Conservation (phyloP, 352 stramenopile genomes). For the Phytopythium aichiense region DNA sequence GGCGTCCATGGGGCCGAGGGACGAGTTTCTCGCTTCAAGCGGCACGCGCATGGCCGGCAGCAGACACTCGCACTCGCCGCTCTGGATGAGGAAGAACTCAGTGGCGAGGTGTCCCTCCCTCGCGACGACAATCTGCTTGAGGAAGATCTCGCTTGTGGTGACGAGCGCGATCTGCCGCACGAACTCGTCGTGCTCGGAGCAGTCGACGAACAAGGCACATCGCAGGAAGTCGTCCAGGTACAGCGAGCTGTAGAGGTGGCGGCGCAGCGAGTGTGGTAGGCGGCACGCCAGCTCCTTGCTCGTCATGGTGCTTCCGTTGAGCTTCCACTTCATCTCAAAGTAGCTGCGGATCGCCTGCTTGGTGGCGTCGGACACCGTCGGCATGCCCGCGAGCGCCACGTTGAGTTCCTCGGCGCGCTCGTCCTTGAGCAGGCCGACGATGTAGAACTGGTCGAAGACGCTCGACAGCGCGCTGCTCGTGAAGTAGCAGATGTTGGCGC, state of each 20-base stretch:
- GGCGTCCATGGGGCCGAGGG: background rate
- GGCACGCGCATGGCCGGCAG: slow-evolving; percentile 14
- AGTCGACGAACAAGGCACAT: slow-evolving; percentile 27
- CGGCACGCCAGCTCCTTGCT: slow-evolving; percentile 47
- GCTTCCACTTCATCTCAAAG: slow-evolving; percentile 70
- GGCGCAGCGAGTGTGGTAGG: slow-evolving; percentile 43
- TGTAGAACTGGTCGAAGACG: slow-evolving; percentile 46
- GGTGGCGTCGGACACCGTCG: slow-evolving; percentile 35
- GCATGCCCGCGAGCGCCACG: slow-evolving; percentile 40
- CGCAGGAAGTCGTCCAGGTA: slow-evolving; percentile 30
- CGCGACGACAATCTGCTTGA: slow-evolving; percentile 50
- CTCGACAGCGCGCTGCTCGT: slow-evolving; percentile 56
- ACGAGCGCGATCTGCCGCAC: slow-evolving; percentile 29
- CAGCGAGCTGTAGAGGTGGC: slow-evolving; percentile 23
- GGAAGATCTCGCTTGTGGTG: slow-evolving; percentile 51
- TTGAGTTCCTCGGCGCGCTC: slow-evolving; percentile 66
- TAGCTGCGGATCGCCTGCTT: slow-evolving; percentile 55
- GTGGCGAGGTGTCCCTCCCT: slow-evolving; percentile 45
- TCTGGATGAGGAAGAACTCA: slow-evolving; percentile 64
- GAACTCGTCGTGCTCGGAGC: slow-evolving; percentile 13
- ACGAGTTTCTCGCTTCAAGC: background rate
- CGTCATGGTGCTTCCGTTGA: slow-evolving; percentile 53
- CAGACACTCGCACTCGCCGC: slow-evolving; percentile 48
- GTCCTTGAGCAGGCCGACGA: slow-evolving; percentile 35
- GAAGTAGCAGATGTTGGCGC: slow-evolving; percentile 73